phyloP scores from a whole-genome alignment of 441 rosid genomes.

The Erodium moschatum region DNA sequence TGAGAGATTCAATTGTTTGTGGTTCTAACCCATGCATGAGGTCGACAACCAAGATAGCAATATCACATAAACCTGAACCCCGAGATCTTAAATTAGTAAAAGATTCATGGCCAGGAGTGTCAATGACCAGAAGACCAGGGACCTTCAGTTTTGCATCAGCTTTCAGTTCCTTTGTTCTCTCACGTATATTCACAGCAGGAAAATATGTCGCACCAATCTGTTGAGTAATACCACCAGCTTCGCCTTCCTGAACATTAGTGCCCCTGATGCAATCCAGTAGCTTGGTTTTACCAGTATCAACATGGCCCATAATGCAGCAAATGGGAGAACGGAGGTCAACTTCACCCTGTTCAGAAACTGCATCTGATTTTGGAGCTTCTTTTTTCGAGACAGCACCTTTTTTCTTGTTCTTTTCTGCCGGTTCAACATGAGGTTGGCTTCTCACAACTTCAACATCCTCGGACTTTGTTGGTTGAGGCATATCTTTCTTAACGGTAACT shows the following conservation, averaged over 20 bases:
- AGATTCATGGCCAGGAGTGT: conserved; percentile 95
- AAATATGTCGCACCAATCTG: conserved; percentile 98
- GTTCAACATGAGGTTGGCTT: conserved; percentile 31
- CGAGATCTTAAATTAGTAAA: conserved; percentile 85
- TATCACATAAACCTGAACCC: conserved; percentile 92
- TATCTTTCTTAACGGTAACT: too few species aligned
- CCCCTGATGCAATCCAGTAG: conserved; percentile 90
- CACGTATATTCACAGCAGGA: conserved; percentile 86
- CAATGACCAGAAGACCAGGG: conserved; percentile 92
- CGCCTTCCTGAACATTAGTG: conserved; percentile 98
- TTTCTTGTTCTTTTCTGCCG: conserved; percentile 28
- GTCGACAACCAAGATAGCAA: conserved; percentile 95
- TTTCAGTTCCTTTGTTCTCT: conserved; percentile 91
- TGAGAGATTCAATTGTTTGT: conserved; percentile 86
- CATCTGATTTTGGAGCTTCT: conserved; percentile 29
- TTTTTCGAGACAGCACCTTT: conserved; percentile 33
- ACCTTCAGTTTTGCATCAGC: conserved; percentile 86
- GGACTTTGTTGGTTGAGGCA: conserved; percentile 24
- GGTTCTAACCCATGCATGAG: conserved; percentile 94
- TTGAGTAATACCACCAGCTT: conserved; percentile 95
- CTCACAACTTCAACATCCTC: conserved; percentile 27
- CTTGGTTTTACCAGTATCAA: conserved; percentile 96
- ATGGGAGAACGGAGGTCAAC: conserved; percentile 83
- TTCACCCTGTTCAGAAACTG: conserved; percentile 33
- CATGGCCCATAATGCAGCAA: conserved; percentile 99